Evolutionary conservation across 306 rosid species (phyloP).

Genomic region (Myrica gale): DNA sequence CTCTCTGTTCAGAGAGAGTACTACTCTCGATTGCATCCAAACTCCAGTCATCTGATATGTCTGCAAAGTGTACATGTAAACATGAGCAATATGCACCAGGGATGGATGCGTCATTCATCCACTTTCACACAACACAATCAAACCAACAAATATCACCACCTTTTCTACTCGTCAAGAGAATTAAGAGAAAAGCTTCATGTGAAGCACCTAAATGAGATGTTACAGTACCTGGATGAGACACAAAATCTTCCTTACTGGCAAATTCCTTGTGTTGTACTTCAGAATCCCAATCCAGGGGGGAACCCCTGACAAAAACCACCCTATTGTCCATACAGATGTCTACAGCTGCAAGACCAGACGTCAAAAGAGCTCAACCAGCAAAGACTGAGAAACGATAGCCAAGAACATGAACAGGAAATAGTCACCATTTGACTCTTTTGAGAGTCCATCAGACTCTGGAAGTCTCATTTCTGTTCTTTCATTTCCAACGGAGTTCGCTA

Average conservation of each 20-base stretch:
- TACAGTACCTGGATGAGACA: conserved; percentile 38
- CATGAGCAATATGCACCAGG: conserved; percentile 14
- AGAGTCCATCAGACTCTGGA: conserved; percentile 35
- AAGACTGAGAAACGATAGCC: conserved; percentile 15
- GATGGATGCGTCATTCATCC: conserved; percentile 3
- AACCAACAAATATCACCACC: conserved; percentile 16
- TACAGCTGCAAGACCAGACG: conserved; percentile 29
- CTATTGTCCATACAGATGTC: conserved; percentile 12
- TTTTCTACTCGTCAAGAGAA: conserved; percentile 1
- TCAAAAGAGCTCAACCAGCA: conserved; percentile 22
- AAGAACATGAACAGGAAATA: conserved; percentile 23
- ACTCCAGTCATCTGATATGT: conserved; percentile 35
- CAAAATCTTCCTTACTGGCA: conserved; percentile 29
- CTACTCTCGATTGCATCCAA: conserved; percentile 31
- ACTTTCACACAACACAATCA: conserved; percentile 13
- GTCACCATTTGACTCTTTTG: conserved; percentile 47
- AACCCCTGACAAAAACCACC: neutral
- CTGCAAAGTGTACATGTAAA: conserved; percentile 26
- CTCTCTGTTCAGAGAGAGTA: conserved; percentile 27
- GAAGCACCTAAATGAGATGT: conserved; percentile 10
- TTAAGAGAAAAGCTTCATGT: conserved; percentile 5
- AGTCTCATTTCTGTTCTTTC: conserved; percentile 30
- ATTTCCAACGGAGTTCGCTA: conserved; percentile 25
- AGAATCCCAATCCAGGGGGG: conserved; percentile 22
- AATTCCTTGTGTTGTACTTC: conserved; percentile 19